phyloP scores from a whole-genome alignment of 306 rosid genomes.

The Prunus mongolica region DNA sequence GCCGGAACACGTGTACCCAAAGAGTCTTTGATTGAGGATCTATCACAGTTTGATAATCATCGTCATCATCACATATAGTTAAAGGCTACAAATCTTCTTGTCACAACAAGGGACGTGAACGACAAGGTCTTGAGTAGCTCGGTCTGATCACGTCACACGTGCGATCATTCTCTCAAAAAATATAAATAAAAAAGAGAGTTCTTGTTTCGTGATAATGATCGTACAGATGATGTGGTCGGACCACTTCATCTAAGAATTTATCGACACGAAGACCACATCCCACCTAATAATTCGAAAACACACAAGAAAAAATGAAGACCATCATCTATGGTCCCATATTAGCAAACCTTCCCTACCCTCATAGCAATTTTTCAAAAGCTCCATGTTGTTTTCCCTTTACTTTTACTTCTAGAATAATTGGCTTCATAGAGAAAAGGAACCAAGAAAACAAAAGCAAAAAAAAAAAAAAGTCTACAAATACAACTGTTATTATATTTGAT shows the following conservation, averaged over 20 bases:
- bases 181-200: too few species aligned
- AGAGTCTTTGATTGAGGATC: background rate
- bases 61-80: background rate
- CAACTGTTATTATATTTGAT: background rate
- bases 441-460: background rate
- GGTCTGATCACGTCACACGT: too few species aligned
- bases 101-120: background rate
- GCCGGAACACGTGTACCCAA: background rate
- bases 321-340: background rate
- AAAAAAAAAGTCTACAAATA: background rate
- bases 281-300: background rate
- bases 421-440: background rate
- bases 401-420: background rate
- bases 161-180: too few species aligned
- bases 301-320: background rate
- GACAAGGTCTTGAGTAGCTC: too few species aligned
- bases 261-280: background rate
- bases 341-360: constrained; percentile 1
- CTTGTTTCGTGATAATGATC: too few species aligned
- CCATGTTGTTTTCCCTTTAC: background rate
- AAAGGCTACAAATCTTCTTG: constrained; percentile 3
- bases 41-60: background rate
- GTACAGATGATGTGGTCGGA: too few species aligned
- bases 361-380: background rate
- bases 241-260: too few species aligned